Base-by-base conservation (phyloP, 2,329 filamentous ascomycete species). In the Exophiala sp. region DNA sequence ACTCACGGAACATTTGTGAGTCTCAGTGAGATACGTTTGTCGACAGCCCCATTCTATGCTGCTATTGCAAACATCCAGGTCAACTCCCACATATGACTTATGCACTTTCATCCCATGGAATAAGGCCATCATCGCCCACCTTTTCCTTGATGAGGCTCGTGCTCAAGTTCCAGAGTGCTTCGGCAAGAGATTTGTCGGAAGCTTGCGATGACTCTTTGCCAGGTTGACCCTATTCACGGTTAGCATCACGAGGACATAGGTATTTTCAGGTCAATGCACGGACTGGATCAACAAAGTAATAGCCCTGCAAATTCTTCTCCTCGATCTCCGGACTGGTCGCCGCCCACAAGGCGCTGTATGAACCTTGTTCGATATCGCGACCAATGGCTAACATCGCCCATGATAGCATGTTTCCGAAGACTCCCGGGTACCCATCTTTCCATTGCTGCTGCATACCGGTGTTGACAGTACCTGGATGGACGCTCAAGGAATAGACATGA, bases 401-500 rank as follows among this genome's bases (percentile, higher is more conserved):
- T 0, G 69, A 66, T 2, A 75, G 54, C 1, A 75, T 57, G 21
- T 69, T 70, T 1, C 74, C 74, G 0, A 68, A 66, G 0, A 77
- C 14, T 12, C 35, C 35, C 11, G 35, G 35, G 14, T 38, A 38
- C 5, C 3, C 35, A 59, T 0, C 71, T 53, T 76, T 75, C 72
- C 72, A 76, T 52, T 76, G 72, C 47, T 75, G 65, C 48, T 75
- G 72, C 69, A 75, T 75, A 3, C 66, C 66, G 0, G 74, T 75
- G 6, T 72, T 75, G 35, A 38, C 35, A 4, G 35, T 18, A 75
- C 73, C 73, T 2, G 73, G 74, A 51, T 77, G 73, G 1, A 76
- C 72, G 3, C 71, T 65, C 21, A 75, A 50, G 1, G 71, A 72
- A 54, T 69, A 73, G 14, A 76, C 69, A 3, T 67, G 65, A 45